Conservation (phyloP, 441 rosid species). For the Dalechampia spathulata region DNA sequence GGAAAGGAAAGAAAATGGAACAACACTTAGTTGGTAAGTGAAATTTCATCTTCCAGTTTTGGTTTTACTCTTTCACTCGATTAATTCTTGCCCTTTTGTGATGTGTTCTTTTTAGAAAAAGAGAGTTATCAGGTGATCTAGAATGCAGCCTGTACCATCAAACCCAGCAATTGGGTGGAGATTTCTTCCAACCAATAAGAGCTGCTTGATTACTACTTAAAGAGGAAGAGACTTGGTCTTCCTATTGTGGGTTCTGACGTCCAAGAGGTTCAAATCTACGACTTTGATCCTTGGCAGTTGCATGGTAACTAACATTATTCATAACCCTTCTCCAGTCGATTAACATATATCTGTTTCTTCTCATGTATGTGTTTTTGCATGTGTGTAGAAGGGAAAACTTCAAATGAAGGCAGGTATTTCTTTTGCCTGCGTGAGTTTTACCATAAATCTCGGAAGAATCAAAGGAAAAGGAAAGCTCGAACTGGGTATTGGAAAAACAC, state of each 20-base stretch:
- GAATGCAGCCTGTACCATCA: neutral
- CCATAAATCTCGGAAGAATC: neutral
- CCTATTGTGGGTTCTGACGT: constrained; percentile 6
- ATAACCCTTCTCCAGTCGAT: no score
- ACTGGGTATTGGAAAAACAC: constrained; percentile 30
- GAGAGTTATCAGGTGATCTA: no score
- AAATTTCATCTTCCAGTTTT: no score
- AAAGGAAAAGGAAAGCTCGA: constrained; percentile 18
- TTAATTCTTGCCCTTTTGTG: neutral
- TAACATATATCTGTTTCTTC: neutral
- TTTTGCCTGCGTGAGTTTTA: constrained; percentile 18
- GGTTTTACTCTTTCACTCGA: neutral
- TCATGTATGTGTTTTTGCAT: neutral
- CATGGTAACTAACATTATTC: constrained; percentile 33
- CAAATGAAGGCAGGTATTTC: constrained; percentile 31
- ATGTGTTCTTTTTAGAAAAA: no score
- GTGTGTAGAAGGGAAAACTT: constrained; percentile 11
- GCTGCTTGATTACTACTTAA: constrained; percentile 26
- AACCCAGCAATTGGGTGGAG: constrained; percentile 27
- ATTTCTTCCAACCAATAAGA: constrained; percentile 37
- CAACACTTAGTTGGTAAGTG: no score
- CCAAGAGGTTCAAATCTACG: constrained; percentile 24
- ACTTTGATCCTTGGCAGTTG: constrained; percentile 40
- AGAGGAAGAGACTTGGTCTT: constrained; percentile 18
- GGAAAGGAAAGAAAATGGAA: no score